Base-by-base conservation (phyloP, 169 alveolate genomes). In the Cryptosporidium sp. region DNA sequence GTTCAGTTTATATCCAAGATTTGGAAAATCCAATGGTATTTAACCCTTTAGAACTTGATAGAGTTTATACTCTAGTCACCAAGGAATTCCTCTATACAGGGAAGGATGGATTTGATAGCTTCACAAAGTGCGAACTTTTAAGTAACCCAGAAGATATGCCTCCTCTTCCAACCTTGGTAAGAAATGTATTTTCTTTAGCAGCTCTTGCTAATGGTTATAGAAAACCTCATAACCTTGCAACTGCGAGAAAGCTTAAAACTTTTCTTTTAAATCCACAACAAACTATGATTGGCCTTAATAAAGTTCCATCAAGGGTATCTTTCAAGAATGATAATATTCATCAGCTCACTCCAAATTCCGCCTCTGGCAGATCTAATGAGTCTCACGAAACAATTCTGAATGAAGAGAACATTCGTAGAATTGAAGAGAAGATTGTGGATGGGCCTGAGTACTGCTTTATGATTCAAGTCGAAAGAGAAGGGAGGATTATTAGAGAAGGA, bases 151-250 rank as follows among this genome's bases (percentile, higher is more conserved):
- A 93, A 71, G 92, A 85, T 61, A 70, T 89, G 87, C 92, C 94
- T 21, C 92, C 93, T 7, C 93, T 93, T 45, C 95, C 94, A 39
- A 93, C 95, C 29, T 71, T 93, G 48, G 94, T 93, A 52, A 93
- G 93, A 14, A 91, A 89, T 55, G 92, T 92, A 9, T 68, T 93
- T 52, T 52, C 93, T 35, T 35, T 93, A 71, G 94, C 95, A 21
- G 94, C 93, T 18, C 31, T 93, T 91, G 95, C 95, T 23, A 93
- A 93, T 67, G 95, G 95, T 4, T 85, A 87, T 35, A 91, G 91
- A 48, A 86, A 62, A 45, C 94, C 95, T 16, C 94, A 93, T 84
- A 91, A 92, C 35, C 92, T 86, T 31, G 69, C 91, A 67, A 92
- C 91, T n/a, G 89, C 91, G 7, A 71, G 71, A 23, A 84, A 85